Percentiles rank a stretch among this genome's conserved stretches.
These are phyloP conservation scores for Aspergillus pseudoviridinutans DNA, from an alignment of 2,329 filamentous ascomycete genomes.

Conservation along the genomic window DNA sequence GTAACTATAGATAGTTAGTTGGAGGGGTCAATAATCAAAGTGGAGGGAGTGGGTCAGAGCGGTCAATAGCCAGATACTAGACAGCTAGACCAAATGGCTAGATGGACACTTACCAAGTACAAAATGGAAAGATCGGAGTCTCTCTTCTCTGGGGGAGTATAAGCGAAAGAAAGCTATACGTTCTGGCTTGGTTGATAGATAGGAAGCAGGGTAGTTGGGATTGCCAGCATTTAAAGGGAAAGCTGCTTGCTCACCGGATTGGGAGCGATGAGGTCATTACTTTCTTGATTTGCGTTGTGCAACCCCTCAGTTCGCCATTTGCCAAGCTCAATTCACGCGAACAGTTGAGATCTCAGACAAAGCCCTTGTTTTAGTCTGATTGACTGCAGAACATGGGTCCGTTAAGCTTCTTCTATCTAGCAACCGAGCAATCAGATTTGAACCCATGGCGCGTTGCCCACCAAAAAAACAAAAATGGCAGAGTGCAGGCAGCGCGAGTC, in stretches of 20 bases:
- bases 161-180: not conserved
- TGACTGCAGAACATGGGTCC: not conserved
- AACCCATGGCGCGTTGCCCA: too few species aligned
- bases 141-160: not conserved
- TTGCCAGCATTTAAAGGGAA: not conserved
- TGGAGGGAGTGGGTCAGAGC: not conserved
- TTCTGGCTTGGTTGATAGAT: not conserved
- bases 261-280: conserved; percentile 5
- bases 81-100: not conserved
- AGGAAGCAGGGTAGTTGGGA: not conserved
- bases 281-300: not conserved
- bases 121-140: not conserved
- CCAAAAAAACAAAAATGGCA: too few species aligned
- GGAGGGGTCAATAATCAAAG: not conserved
- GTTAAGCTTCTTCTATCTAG: not conserved
- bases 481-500: too few species aligned
- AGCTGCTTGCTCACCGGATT: not conserved
- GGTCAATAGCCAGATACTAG: not conserved
- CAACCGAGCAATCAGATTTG: too few species aligned
- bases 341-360: too few species aligned
- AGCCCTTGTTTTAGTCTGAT: not conserved
- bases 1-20: not conserved
- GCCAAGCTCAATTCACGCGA: too few species aligned
- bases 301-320: not conserved
- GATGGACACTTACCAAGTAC: not conserved